These are phyloP conservation scores for Trichomonas vaginalis DNA, from an alignment of 208 protist genomes.

Conservation along the genomic window DNA sequence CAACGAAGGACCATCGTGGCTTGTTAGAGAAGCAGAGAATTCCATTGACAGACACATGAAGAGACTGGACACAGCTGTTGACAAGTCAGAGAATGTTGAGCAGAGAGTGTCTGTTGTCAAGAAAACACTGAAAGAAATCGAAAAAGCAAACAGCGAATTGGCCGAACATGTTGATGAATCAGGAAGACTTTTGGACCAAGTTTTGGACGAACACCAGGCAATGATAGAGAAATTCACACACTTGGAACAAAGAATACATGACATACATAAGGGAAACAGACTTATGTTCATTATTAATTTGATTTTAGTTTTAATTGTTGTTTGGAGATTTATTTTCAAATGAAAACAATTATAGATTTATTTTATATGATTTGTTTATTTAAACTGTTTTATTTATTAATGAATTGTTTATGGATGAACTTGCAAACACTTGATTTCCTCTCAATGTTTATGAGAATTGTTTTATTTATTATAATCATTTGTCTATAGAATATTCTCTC, in stretches of 20 bases:
- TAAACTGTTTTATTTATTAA: too few species aligned
- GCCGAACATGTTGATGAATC: background rate
- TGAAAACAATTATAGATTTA: background rate
- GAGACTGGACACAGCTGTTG: background rate
- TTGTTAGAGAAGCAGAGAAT: background rate
- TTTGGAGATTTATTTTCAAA: background rate
- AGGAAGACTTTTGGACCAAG: background rate
- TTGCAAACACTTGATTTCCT: too few species aligned
- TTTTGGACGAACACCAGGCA: background rate
- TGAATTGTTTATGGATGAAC: too few species aligned
- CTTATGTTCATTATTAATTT: background rate
- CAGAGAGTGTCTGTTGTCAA: background rate
- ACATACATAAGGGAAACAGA: background rate
- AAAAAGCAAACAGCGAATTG: background rate
- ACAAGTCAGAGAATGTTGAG: background rate
- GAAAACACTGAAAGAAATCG: background rate
- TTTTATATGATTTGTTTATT: too few species aligned
- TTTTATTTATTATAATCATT: too few species aligned
- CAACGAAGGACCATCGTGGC: background rate
- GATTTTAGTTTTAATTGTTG: background rate
- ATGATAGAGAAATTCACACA: background rate
- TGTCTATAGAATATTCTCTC: too few species aligned
- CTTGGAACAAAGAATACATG: background rate
- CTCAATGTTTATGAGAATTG: too few species aligned
- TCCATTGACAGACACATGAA: background rate